Conservation (phyloP, 192 early-diverging fungal species). For the Coemansia sp. region DNA sequence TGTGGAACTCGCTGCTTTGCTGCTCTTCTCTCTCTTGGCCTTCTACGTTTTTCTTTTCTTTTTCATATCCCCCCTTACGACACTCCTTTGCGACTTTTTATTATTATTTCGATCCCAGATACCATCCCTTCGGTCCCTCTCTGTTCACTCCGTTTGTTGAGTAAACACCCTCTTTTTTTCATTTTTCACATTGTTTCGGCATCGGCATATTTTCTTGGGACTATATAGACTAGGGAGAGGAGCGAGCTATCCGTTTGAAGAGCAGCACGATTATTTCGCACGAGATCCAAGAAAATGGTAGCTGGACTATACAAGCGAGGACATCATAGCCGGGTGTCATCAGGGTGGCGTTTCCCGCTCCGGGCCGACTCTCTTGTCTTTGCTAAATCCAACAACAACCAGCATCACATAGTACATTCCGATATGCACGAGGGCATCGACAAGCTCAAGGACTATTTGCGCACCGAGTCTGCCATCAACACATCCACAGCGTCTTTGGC, state of each 20-base stretch:
- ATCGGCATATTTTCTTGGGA: not conserved
- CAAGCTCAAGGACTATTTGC: conserved; percentile 40
- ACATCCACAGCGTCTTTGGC: not conserved
- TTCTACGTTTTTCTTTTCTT: not conserved
- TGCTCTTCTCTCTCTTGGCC: not conserved
- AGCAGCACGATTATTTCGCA: not conserved
- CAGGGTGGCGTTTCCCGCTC: conserved; percentile 39
- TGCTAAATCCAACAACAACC: conserved; percentile 1
- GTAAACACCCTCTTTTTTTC: not conserved
- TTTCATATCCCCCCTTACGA: not conserved
- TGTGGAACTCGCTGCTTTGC: not conserved
- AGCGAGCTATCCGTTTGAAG: not conserved
- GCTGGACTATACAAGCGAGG: conserved; percentile 24
- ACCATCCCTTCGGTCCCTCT: not conserved
- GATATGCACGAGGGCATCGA: conserved; percentile 38
- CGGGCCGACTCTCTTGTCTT: conserved; percentile 34
- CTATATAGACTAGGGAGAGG: conserved; percentile 1
- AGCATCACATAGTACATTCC: conserved; percentile 46
- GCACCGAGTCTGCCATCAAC: conserved; percentile 26
- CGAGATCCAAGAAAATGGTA: conserved; percentile 22
- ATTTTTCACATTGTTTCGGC: not conserved
- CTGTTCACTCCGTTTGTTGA: not conserved
- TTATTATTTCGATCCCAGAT: not conserved
- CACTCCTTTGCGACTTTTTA: not conserved
- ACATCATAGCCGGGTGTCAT: conserved; percentile 16